Base-by-base conservation (phyloP, 768 basidiomycete species). In the Phylloporus sp. region DNA sequence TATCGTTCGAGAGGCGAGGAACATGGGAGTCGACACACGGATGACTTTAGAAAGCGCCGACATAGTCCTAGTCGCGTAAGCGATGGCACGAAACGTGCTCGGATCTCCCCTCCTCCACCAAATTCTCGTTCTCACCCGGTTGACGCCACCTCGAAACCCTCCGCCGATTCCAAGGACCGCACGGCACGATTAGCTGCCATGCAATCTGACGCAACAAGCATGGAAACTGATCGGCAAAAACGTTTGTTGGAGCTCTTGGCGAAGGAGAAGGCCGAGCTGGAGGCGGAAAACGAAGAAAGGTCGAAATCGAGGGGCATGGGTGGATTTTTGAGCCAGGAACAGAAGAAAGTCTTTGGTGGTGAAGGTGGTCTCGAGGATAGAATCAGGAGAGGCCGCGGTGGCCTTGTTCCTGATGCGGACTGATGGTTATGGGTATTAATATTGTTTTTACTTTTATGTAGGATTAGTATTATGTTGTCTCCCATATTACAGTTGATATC, bases 151-250 rank as follows among this genome's bases (percentile, higher is more conserved):
- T 49, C 64, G 18, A 59, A 59, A 23, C 26, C 52, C 27, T 46
- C 63, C 29, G 59, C 66, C 45, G 53, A 59, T 46, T 64, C 70
- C 8, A 75, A 78, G 1, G 86, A 85, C 26, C 86, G 94, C 29
- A 84, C 85, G 4, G 88, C 89, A 24, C 85, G 90, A n/a, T 75
- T 98, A 26, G 95, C 91, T 0, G 88, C 92, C 5, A 98, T 98
- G 95, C 71, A 85, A 22, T 70, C 78, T 2, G 81, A 86, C 52
- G 95, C 95, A 1, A 67, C 74, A n/a, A 67, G 69, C 8, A 76
- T 92, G 73, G 79, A 81, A 41, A 67, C 69, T 1, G 84, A 92
- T 40, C 83, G 95, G 23, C 81, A 86, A 53, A 80, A 84, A 56
- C 81, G 88, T 20, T 73, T 98, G 10, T 75, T 81, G 4, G 73